A percentile compares a stretch with the other conserved stretches of the same genome.
phyloP scores from a whole-genome alignment of 208 protist genomes.

The Herpetomonas muscarum region DNA sequence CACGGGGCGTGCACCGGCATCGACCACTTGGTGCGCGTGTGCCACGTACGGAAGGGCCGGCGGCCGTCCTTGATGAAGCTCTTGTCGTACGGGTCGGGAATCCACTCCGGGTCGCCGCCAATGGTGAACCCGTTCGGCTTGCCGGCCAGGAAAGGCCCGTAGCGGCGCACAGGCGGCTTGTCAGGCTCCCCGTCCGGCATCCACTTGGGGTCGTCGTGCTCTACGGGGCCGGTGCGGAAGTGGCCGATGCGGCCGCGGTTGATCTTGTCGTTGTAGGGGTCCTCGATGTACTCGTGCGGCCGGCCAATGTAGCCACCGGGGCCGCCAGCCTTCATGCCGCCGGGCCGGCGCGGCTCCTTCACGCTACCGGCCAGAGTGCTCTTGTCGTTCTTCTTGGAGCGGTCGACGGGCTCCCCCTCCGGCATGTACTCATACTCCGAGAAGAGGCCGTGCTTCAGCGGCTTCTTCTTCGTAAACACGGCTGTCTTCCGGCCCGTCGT shows the following conservation, averaged over 20 bases:
- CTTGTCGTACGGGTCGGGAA: conserved; percentile 81
- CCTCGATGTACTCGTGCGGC: conserved; percentile 69
- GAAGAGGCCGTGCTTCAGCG: conserved; percentile 78
- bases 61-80: conserved; percentile 42
- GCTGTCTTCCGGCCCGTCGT: conserved; percentile 35
- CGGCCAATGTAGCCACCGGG: conserved; percentile 67
- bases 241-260: conserved; percentile 66
- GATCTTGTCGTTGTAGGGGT: conserved; percentile 74
- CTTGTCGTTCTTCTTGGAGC: conserved; percentile 8
- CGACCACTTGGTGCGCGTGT: conserved; percentile 86
- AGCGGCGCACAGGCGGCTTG: conserved; percentile 32
- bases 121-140: conserved; percentile 55
- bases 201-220: conserved; percentile 65
- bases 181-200: conserved; percentile 79
- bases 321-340: conserved; percentile 66
- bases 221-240: conserved; percentile 68
- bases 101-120: conserved; percentile 74
- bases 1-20: conserved; percentile 85
- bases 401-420: conserved; percentile 21
- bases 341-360: conserved; percentile 23
- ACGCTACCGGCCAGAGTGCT: conserved; percentile 10
- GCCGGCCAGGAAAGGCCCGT: conserved; percentile 73
- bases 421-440: conserved; percentile 77
- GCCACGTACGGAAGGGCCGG: conserved; percentile 83
- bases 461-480: conserved; percentile 71